A percentile compares a stretch with the other conserved stretches of the same genome.
Evolutionary conservation across 2,329 filamentous ascomycete genomes (phyloP).

Genomic region (Ramularia endophylla): DNA sequence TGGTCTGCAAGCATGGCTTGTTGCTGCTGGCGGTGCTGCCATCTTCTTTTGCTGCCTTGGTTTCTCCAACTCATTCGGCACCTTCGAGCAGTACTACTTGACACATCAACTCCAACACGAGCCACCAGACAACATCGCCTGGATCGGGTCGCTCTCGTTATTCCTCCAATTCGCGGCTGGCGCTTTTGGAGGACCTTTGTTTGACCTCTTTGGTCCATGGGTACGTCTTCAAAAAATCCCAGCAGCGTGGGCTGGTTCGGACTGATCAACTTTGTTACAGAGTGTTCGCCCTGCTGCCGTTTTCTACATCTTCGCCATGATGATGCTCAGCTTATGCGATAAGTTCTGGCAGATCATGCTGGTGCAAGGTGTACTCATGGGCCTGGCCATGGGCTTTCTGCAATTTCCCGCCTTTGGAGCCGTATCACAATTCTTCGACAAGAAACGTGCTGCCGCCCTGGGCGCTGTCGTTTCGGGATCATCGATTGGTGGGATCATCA

Average conservation of each 20-base stretch:
- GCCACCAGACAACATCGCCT: constrained; percentile 34
- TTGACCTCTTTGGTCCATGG: too few species aligned
- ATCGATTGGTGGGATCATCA: constrained; percentile 48
- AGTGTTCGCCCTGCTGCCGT: constrained; percentile 33
- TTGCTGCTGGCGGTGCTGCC: too few species aligned
- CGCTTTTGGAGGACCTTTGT: constrained; percentile 45
- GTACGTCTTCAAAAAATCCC: too few species aligned
- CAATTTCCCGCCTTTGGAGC: constrained; percentile 49
- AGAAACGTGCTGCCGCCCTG: constrained; percentile 41
- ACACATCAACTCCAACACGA: constrained; percentile 27
- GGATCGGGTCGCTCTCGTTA: constrained; percentile 45
- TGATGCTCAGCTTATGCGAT: constrained; percentile 45
- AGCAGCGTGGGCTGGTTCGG: constrained; percentile 45
- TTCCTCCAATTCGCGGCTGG: constrained; percentile 47
- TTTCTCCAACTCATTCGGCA: constrained; percentile 41
- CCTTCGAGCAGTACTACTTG: constrained; percentile 43
- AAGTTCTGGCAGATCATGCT: constrained; percentile 48
- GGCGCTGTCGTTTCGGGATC: constrained; percentile 44
- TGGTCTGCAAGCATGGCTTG: constrained; percentile 33
- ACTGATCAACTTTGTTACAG: too few species aligned
- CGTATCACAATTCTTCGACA: constrained; percentile 41
- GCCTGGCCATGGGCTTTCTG: constrained; percentile 44
- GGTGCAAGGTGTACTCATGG: constrained; percentile 41
- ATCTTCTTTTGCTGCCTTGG: constrained; percentile 32
- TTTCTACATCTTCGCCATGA: constrained; percentile 43